Percentiles rank a stretch among this genome's conserved stretches.
Evolutionary conservation across 129 eudicot species (phyloP).

Genomic region (Helichrysum umbraculigerum): DNA sequence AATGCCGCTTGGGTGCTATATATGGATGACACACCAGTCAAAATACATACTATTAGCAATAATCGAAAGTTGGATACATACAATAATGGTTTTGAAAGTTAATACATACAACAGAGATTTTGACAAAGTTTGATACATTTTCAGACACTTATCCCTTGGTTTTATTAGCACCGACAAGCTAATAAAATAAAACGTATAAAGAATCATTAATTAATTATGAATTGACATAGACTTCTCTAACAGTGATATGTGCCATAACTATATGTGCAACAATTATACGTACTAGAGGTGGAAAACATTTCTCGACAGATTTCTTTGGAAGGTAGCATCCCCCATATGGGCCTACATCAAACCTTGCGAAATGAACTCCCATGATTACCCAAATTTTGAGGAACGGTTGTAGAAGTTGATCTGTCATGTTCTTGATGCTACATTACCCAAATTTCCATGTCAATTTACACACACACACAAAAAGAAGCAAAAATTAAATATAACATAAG

Average conservation of each 20-base stretch:
- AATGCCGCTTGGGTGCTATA: too few relatives aligned
- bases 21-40: too few relatives aligned
- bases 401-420: neutral
- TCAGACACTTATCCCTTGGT: too few relatives aligned
- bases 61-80: too few relatives aligned
- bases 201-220: neutral
- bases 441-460: neutral
- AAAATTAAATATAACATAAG: neutral
- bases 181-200: too few relatives aligned
- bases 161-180: neutral
- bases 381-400: constrained; percentile 13
- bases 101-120: too few relatives aligned
- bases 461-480: too few relatives aligned
- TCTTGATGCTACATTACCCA: constrained; percentile 18
- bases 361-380: constrained; percentile 17
- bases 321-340: constrained; percentile 40
- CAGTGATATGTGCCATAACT: too few relatives aligned
- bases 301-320: constrained; percentile 29
- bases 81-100: too few relatives aligned
- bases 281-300: constrained; percentile 41
- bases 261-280: neutral
- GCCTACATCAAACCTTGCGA: constrained; percentile 40
- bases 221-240: neutral
- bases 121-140: too few relatives aligned
- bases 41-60: too few relatives aligned